Percentiles rank a stretch among this genome's conserved stretches.
phyloP scores from a whole-genome alignment of 116 monocot genomes.

The Phalaenopsis hybrid region DNA sequence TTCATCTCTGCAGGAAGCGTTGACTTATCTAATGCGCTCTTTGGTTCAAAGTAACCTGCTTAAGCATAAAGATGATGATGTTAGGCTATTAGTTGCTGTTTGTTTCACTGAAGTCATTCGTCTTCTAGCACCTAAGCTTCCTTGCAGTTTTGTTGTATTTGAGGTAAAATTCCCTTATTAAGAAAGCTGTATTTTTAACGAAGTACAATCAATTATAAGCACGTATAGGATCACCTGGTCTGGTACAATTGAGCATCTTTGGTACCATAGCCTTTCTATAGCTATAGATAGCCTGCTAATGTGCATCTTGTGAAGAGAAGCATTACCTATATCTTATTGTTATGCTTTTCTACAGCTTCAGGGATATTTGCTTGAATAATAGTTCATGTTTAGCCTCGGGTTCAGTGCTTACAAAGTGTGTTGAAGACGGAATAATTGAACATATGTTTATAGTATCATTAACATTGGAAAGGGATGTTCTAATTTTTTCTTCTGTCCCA shows the following conservation, averaged over 20 bases:
- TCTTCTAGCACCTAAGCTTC: constrained; percentile 70
- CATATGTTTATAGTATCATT: neutral
- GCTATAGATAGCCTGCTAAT: neutral
- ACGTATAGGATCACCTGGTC: neutral
- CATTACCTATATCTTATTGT: neutral
- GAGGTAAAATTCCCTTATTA: constrained; percentile 33
- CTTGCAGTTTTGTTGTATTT: constrained; percentile 66
- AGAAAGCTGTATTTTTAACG: neutral
- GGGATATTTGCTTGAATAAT: neutral
- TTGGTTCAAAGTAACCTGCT: constrained; percentile 50
- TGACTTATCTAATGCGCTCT: constrained; percentile 40
- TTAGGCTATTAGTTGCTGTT: constrained; percentile 61
- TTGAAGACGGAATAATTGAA: neutral
- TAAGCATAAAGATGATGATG: constrained; percentile 78
- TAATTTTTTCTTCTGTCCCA: neutral
- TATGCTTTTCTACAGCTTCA: neutral
- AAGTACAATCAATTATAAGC: neutral
- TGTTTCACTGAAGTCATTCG: constrained; percentile 77
- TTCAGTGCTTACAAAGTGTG: neutral
- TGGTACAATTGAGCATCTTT: neutral
- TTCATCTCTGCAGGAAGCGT: constrained; percentile 24
- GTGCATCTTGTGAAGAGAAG: neutral
- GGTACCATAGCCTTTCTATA: neutral
- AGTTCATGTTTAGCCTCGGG: neutral
- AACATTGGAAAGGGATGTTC: neutral